These are phyloP conservation scores for Myriosclerotinia scirpicola DNA, from an alignment of 2,329 filamentous ascomycete genomes.

Conservation along the genomic window DNA sequence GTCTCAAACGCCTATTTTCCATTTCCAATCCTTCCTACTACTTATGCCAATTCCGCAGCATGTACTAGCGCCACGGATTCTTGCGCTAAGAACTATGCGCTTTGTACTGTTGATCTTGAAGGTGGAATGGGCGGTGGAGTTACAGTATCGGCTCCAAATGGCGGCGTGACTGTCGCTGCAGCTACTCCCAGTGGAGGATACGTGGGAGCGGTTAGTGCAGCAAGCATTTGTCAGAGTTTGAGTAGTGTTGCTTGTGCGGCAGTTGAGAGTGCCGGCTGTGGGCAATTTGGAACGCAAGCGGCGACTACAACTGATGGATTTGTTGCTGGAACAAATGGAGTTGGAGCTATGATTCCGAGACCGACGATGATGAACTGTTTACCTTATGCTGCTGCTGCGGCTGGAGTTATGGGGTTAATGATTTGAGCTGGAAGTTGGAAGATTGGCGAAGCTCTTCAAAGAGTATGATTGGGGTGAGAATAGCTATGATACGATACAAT, in stretches of 20 bases:
- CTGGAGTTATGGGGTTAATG: slow-evolving; percentile 15
- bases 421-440: not conserved
- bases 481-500: not conserved
- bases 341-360: slow-evolving; percentile 12
- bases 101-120: slow-evolving; percentile 53
- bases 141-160: slow-evolving; percentile 56
- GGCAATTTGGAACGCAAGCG: slow-evolving; percentile 32
- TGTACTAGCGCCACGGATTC: slow-evolving; percentile 53
- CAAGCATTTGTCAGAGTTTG: slow-evolving; percentile 56
- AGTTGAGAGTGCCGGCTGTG: slow-evolving; percentile 36
- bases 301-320: slow-evolving; percentile 12
- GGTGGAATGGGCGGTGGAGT: slow-evolving; percentile 49
- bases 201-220: slow-evolving; percentile 49
- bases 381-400: slow-evolving; percentile 18
- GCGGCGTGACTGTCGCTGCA: slow-evolving; percentile 51
- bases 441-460: not conserved
- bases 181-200: slow-evolving; percentile 40
- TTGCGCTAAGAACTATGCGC: slow-evolving; percentile 55
- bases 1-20: slow-evolving; percentile 59
- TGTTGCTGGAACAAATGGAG: slow-evolving; percentile 18
- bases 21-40: slow-evolving; percentile 57
- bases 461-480: not conserved
- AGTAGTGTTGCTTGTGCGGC: slow-evolving; percentile 52
- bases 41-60: slow-evolving; percentile 51
- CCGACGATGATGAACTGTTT: slow-evolving; percentile 20